Conservation (phyloP, 805 yeast species). For the Pichia exigua region DNA sequence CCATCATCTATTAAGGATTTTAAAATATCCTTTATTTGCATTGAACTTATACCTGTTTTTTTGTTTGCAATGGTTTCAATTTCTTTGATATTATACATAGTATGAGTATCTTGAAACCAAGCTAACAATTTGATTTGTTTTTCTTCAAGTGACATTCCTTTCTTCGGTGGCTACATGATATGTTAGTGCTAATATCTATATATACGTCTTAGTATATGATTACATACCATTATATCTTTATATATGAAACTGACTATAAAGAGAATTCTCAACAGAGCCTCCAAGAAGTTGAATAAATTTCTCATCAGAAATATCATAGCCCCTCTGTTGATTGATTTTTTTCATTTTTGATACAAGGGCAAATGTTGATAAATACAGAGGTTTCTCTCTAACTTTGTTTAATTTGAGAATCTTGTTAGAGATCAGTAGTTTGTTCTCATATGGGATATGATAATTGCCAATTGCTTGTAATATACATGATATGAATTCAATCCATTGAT, state of each 20-base stretch:
- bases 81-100: slow-evolving; percentile 43
- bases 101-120: slow-evolving; percentile 34
- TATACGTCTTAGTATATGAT: background rate
- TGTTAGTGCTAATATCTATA: slow-evolving; percentile 2
- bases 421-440: slow-evolving; percentile 9
- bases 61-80: slow-evolving; percentile 40
- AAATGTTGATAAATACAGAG: slow-evolving; percentile 4
- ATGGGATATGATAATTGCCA: slow-evolving; percentile 10
- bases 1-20: slow-evolving; percentile 42
- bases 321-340: slow-evolving; percentile 1
- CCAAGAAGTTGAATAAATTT: slow-evolving; percentile 11
- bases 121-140: slow-evolving; percentile 30
- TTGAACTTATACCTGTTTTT: slow-evolving; percentile 40
- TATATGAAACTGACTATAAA: background rate
- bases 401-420: slow-evolving; percentile 19
- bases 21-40: slow-evolving; percentile 46
- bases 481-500: slow-evolving; percentile 13
- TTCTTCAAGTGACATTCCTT: slow-evolving; percentile 31
- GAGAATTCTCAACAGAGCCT: slow-evolving; percentile 10
- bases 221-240: background rate
- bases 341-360: slow-evolving; percentile 7
- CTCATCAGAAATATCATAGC: slow-evolving; percentile 1
- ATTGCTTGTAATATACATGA: slow-evolving; percentile 20
- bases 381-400: slow-evolving; percentile 10
- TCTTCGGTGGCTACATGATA: slow-evolving; percentile 14